Percentiles rank a stretch among this genome's conserved stretches.
phyloP scores from a whole-genome alignment of 257 asterid species.

The Phtheirospermum japonicum region DNA sequence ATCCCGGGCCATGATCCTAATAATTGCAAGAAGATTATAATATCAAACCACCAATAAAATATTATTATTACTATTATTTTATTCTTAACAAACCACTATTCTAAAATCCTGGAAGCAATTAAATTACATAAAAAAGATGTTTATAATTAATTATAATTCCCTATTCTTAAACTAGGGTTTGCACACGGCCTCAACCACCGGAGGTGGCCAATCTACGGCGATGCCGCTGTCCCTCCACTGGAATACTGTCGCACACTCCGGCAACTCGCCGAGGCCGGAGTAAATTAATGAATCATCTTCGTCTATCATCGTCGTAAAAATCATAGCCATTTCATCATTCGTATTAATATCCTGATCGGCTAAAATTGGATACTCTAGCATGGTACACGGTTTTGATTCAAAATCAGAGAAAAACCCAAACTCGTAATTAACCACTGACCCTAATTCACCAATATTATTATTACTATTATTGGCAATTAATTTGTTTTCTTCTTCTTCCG shows the following conservation, averaged over 20 bases:
- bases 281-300: conserved; percentile 68
- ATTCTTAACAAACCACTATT: not conserved
- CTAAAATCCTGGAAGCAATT: not conserved
- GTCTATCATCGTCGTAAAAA: conserved; percentile 56
- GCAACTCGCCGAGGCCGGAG: conserved; percentile 84
- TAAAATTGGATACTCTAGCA: conserved; percentile 58
- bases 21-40: not conserved
- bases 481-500: conserved; percentile 36
- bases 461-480: conserved; percentile 10
- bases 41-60: not conserved
- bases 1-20: no score
- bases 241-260: conserved; percentile 84
- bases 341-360: not conserved
- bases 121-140: not conserved
- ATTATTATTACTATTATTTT: no score
- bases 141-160: not conserved
- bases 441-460: conserved; percentile 27
- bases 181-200: not conserved
- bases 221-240: conserved; percentile 50
- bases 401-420: conserved; percentile 68
- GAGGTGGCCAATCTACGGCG: conserved; percentile 53
- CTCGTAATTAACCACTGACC: conserved; percentile 28
- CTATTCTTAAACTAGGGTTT: not conserved
- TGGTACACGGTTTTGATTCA: conserved; percentile 39
- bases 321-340: conserved; percentile 52